Base-by-base conservation (phyloP, 1,284 basidiomycete genomes). In the Irpex sp. region DNA sequence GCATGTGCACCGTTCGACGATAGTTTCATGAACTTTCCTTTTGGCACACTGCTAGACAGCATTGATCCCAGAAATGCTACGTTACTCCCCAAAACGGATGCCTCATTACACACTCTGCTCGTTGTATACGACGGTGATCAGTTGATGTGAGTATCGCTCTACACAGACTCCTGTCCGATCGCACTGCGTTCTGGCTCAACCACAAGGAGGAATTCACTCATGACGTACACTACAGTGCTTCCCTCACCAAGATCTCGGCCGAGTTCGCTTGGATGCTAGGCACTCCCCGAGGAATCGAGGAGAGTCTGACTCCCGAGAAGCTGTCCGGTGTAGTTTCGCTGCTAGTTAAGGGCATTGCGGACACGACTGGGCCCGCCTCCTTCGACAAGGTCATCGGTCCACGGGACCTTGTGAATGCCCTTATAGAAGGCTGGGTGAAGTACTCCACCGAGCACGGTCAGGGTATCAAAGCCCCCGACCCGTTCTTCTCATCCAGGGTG, bases 311-410 rank as follows among this genome's bases (percentile, higher is more conserved):
- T 17, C 13, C 9, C 6, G 21, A 17, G 63, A 64, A 9, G 36
- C 21, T 63, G 11, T 3, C 55, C 1, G 5, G 31, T 11, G 40
- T 59, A 3, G 17, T 51, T 13, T 8, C 49, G 6, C 49, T 52
- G 15, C 51, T 66, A 6, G 62, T 56, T 11, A 1, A 34, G 1
- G 57, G 19, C 36, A 51, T 66, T 11, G 37, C 62, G 2, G 21
- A 57, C 11, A 48, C 59, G 13, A 31, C 66, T 54, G 61, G 62
- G 26, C 55, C 65, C 2, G 61, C 47, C 19, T 38, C 47, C 19
- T 8, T 71, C 13, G 63, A 62, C 58, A 62, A 61, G 17, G 59
- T 72, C 31, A 61, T 65, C 26, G 68, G 69, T 5, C 66, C 68
- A n/a, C 57, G 60, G 7, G 37, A 26, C 0, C 61, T 66, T 1